phyloP scores from a whole-genome alignment of 495 filamentous ascomycete species.

The Chaetomium fimeti region DNA sequence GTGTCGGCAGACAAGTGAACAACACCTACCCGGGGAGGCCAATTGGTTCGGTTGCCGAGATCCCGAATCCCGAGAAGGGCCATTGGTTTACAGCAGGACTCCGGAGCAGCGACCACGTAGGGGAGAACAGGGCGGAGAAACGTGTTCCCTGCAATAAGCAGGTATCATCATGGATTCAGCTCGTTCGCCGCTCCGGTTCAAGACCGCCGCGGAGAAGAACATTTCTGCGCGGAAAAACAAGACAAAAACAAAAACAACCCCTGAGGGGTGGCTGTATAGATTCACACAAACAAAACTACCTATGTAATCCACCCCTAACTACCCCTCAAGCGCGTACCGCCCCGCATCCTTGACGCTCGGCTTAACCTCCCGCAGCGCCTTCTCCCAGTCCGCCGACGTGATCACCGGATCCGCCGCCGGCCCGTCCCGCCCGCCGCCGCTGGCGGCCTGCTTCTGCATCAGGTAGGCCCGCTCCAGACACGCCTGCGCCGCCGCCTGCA shows the following conservation, averaged over 20 bases:
- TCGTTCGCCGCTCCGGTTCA: no score
- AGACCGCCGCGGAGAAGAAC: no score
- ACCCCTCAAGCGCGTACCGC: slow-evolving; percentile 25
- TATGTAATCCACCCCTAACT: no score
- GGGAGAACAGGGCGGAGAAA: no score
- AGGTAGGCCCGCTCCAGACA: slow-evolving; percentile 61
- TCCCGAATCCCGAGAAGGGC: neutral
- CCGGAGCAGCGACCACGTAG: no score
- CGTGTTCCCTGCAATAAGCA: no score
- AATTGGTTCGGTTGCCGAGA: neutral
- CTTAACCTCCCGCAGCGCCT: slow-evolving; percentile 66
- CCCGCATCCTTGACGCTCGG: slow-evolving; percentile 71
- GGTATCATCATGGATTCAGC: no score
- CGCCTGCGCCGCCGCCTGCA: slow-evolving; percentile 72
- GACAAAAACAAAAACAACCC: no score
- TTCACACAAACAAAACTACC: no score
- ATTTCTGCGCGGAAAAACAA: no score
- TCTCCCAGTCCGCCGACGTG: slow-evolving; percentile 71
- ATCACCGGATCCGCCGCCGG: slow-evolving; percentile 47
- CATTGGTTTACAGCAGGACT: neutral
- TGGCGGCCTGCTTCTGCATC: slow-evolving; percentile 22
- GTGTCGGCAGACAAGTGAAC: neutral
- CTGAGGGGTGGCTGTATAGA: no score
- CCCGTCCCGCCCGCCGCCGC: slow-evolving; percentile 5
- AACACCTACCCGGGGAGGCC: neutral